phyloP scores from a whole-genome alignment of 805 yeast genomes.

The Cyberlindnera lachancei region DNA sequence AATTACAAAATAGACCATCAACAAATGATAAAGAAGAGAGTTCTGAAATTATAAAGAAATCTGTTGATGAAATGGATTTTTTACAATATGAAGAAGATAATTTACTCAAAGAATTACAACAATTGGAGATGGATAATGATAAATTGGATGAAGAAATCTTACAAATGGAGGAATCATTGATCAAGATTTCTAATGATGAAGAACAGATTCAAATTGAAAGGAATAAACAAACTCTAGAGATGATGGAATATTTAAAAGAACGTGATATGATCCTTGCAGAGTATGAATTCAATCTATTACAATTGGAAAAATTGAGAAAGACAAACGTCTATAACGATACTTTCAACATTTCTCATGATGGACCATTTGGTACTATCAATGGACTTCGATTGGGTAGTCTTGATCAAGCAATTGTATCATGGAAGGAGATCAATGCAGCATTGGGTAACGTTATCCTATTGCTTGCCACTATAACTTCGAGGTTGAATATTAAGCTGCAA shows the following conservation, averaged over 20 bases:
- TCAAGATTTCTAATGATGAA: conserved; percentile 39
- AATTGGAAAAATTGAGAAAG: conserved; percentile 62
- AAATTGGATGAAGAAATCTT: conserved; percentile 17
- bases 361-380: conserved; percentile 81
- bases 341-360: conserved; percentile 78
- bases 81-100: conserved; percentile 34
- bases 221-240: conserved; percentile 50
- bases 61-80: conserved; percentile 16
- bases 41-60: conserved; percentile 16
- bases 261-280: conserved; percentile 57
- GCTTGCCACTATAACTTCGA: conserved; percentile 52
- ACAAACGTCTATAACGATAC: conserved; percentile 79
- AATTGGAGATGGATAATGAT: conserved; percentile 34
- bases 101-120: conserved; percentile 38
- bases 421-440: conserved; percentile 91
- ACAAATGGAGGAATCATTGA: conserved; percentile 40
- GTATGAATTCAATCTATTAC: conserved; percentile 53
- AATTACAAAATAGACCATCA: conserved; percentile 52
- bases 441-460: conserved; percentile 76
- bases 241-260: conserved; percentile 42
- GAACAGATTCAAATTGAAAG: conserved; percentile 37
- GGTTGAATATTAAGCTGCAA: conserved; percentile 46
- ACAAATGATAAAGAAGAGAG: no score
- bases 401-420: conserved; percentile 56
- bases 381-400: conserved; percentile 73